Evolutionary conservation across 345 rosid species (phyloP).

Genomic region (Ricinus communis): DNA sequence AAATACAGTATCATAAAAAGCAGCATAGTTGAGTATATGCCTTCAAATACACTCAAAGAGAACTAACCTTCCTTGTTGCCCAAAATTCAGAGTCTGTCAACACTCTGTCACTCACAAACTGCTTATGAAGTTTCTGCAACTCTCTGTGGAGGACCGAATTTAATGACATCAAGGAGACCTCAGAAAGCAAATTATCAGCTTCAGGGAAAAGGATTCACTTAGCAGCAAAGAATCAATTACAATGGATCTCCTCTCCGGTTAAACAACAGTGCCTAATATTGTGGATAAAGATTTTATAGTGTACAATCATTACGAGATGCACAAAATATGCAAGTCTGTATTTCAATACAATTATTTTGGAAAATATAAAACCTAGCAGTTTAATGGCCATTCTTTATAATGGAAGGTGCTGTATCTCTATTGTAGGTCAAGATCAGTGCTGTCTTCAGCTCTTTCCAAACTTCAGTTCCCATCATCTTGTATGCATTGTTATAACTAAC

Average conservation of each 20-base stretch:
- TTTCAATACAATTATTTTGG: neutral
- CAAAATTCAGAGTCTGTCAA: conserved; percentile 89
- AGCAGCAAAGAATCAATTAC: conserved; percentile 14
- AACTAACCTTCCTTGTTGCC: conserved; percentile 87
- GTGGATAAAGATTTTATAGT: neutral
- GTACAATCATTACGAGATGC: neutral
- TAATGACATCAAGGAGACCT: neutral
- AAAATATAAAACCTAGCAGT: neutral
- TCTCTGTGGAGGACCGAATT: conserved; percentile 47
- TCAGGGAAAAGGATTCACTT: neutral
- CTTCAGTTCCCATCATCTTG: neutral
- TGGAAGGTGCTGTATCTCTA: neutral
- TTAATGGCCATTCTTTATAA: neutral
- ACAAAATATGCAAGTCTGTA: too few relatives aligned
- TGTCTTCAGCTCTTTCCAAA: neutral
- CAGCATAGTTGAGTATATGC: neutral
- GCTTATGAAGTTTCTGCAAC: conserved; percentile 77
- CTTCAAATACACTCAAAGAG: neutral
- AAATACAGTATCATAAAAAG: conserved; percentile 4
- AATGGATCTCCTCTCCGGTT: neutral
- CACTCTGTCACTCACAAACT: conserved; percentile 56
- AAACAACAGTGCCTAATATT: neutral
- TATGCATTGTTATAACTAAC: neutral
- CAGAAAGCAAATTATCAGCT: neutral
- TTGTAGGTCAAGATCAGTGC: neutral